Conservation (phyloP, 2,329 filamentous ascomycete species). For the Botrytis medusae region DNA sequence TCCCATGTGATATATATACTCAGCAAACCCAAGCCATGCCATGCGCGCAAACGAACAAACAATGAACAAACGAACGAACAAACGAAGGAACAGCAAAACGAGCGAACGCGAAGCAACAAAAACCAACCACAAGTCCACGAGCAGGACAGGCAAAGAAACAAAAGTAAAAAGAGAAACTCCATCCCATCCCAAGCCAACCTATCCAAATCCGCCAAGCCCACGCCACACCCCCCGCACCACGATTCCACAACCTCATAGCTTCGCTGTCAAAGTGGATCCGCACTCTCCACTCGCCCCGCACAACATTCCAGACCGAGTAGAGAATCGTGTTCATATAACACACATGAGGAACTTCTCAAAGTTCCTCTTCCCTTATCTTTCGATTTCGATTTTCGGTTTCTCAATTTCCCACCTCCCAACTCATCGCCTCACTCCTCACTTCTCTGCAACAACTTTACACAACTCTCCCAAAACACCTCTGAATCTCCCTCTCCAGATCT, state of each 20-base stretch:
- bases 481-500: background rate
- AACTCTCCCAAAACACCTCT: conserved; percentile 5
- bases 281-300: background rate
- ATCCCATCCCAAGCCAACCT: background rate
- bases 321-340: background rate
- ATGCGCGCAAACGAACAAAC: background rate
- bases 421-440: background rate
- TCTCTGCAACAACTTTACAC: background rate
- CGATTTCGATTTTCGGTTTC: too few species aligned
- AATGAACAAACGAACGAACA: background rate
- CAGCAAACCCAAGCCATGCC: background rate
- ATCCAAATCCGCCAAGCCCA: background rate
- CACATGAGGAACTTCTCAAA: background rate
- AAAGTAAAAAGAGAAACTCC: background rate
- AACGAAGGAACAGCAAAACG: background rate
- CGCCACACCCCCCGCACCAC: background rate
- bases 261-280: conserved; percentile 2
- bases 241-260: background rate
- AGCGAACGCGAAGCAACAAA: background rate
- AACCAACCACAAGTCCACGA: background rate
- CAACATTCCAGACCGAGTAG: background rate
- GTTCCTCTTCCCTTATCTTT: background rate
- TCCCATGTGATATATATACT: background rate
- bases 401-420: background rate
- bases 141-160: background rate